Evolutionary conservation across 2,329 filamentous ascomycete genomes (phyloP), one percentile per base, ranked within the genome.

Genomic region (Neonectria coccinea): DNA sequence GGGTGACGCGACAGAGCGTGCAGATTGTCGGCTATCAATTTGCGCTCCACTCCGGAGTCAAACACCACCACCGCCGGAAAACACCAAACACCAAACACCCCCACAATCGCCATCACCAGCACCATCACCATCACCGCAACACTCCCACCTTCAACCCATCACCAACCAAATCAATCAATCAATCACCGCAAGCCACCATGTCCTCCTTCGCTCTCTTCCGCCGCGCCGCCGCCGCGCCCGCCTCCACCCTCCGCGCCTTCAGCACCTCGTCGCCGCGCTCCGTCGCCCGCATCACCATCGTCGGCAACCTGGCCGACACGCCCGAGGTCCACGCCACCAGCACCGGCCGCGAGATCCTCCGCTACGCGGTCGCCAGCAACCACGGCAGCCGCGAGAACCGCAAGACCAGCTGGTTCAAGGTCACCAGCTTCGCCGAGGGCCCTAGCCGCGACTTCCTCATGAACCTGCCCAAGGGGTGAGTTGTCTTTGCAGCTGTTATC

Each of bases 381-480:
- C 79, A 78, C 64, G 93, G 93, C 14, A 81, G 84, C 66, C 83
- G 81, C 69, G 91, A 95, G 16, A 91, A 92, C 80, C 85, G 88
- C 76, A 86, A 89, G 77, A 92, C 91, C 31, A 96, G 91, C 84
- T 98, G 92, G 92, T 98, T 97, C 86, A 86, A 85, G 62, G 84
- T 98, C 59, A 84, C 89, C 36, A 89, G 85, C 81, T 98, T 98
- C 78, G 82, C 83, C 14, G 89, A 92, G 69, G 92, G 91, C 12
- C 80, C 86, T 54, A 84, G 86, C 77, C 89, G 90, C 75, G 92
- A 97, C 67, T 91, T 87, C 75, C 78, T 97, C 72, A 81, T 92
- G 75, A 83, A 81, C 74, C 80, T 97, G 79, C 88, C 89, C 59
- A 98, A 97, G 85, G 95, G 95, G 92, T 97, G 82, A 78, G 92